Conservation (phyloP, 495 filamentous ascomycete genomes). For the Hamigera avellanea region DNA sequence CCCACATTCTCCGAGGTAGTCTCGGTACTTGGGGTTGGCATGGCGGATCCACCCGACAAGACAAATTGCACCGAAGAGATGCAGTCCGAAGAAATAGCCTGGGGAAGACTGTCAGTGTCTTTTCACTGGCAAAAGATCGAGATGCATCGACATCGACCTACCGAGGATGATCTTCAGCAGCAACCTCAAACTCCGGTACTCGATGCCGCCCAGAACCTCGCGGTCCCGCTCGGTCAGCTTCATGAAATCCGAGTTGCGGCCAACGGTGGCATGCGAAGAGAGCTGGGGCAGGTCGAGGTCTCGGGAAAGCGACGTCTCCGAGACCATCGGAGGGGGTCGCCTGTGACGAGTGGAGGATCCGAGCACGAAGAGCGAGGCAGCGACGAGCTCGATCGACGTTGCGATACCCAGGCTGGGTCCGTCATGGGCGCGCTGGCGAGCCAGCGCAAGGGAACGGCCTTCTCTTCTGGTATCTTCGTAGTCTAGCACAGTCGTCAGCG, state of each 20-base stretch:
- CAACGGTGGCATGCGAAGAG: conserved; percentile 45
- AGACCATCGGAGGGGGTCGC: neutral
- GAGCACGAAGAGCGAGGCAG: conserved; percentile 2
- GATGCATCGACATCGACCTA: conserved; percentile 4
- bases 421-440: too few relatives aligned
- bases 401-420: too few relatives aligned
- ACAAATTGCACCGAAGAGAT: too few relatives aligned
- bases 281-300: conserved; percentile 14
- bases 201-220: conserved; percentile 50
- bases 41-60: too few relatives aligned
- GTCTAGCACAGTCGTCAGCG: too few relatives aligned
- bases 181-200: conserved; percentile 49
- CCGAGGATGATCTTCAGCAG: conserved; percentile 40
- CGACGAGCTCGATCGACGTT: neutral
- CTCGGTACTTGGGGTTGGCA: too few relatives aligned
- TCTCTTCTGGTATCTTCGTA: too few relatives aligned
- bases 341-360: conserved; percentile 2
- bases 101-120: conserved; percentile 69
- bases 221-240: conserved; percentile 50
- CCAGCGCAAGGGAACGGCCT: too few relatives aligned
- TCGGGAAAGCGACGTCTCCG: conserved; percentile 5
- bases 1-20: too few relatives aligned
- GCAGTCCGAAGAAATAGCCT: too few relatives aligned
- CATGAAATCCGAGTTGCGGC: conserved; percentile 68
- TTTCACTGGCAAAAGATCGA: conserved; percentile 16